Evolutionary conservation across 176 grass and related monocot species (phyloP), one percentile per base, ranked within the genome.

Genomic region (Musa acuminata): DNA sequence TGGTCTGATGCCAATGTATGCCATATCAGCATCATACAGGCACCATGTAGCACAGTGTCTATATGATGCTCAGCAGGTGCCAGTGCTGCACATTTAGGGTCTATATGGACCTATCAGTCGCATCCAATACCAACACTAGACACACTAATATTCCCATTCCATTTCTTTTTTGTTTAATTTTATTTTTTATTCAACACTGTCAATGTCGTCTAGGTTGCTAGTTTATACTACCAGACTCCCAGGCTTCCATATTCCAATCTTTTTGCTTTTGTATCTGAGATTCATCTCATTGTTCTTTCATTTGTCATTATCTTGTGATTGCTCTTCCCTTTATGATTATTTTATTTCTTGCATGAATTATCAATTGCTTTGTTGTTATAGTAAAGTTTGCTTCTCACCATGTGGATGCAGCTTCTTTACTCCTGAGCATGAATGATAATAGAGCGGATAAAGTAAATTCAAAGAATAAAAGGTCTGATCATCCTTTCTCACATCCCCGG

Each of bases 401-500:
- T 66, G 43, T 65, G 12, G 60, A 58, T 77, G 91, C 88, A 99
- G 95, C 80, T 83, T 83, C 80, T 74, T 76, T 78, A 51, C 78
- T 82, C 72, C 79, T 83, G 55, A 81, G 84, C 69, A 85, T 85
- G 74, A 89, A 89, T 70, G 87, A 82, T 69, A 91, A 89, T 52
- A 86, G 84, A 86, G 35, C 8, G 67, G 76, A 77, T 8, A 84
- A 51, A 35, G 54, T 53, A 51, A 82, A 87, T 87, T 81, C 75
- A 72, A 85, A 82, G 83, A 79, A 66, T 49, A 85, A 52, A 78
- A 86, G 82, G 53, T 84, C 80, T 71, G 82, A 91, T 71, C 78
- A 85, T 69, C 82, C 84, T 71, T 91, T 99, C 73, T 91, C 91
- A 83, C 88, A 94, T 87, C 84, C 91, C 53, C 88, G 78, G 19